Conservation (phyloP, 1,139 yeast species). For the Candida albicans region DNA sequence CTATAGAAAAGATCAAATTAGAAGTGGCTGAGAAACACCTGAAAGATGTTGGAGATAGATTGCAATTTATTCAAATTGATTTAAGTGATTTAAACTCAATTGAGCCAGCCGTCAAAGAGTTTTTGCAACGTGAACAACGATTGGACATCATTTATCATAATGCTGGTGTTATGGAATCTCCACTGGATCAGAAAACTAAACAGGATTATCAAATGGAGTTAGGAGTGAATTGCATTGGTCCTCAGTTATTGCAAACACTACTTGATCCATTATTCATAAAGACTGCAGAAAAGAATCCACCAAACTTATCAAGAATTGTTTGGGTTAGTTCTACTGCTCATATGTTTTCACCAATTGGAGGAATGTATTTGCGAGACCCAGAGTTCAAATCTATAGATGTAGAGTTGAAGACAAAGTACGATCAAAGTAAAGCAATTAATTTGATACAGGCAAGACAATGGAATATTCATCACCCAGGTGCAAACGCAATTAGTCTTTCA, state of each 20-base stretch:
- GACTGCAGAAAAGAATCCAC: constrained; percentile 21
- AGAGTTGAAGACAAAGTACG: constrained; percentile 23
- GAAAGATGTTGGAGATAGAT: constrained; percentile 1
- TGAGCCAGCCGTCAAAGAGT: constrained; percentile 36
- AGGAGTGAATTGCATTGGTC: constrained; percentile 53
- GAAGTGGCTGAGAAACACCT: constrained; percentile 8
- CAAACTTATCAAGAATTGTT: constrained; percentile 33
- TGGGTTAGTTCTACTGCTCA: constrained; percentile 50
- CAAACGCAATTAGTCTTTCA: constrained; percentile 35
- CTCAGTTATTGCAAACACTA: constrained; percentile 45
- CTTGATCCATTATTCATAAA: constrained; percentile 42
- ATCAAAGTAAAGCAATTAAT: constrained; percentile 50
- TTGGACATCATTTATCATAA: constrained; percentile 50
- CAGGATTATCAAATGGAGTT: constrained; percentile 19
- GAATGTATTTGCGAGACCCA: constrained; percentile 41
- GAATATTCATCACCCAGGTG: constrained; percentile 36
- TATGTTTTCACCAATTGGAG: constrained; percentile 34
- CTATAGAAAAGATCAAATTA: constrained; percentile 8
- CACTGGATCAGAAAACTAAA: constrained; percentile 22
- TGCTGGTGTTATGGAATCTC: constrained; percentile 52
- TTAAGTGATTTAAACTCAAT: constrained; percentile 45
- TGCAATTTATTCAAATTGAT: constrained; percentile 28
- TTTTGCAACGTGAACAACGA: constrained; percentile 22
- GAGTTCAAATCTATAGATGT: constrained; percentile 17
- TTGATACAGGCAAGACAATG: constrained; percentile 43